Conservation (phyloP, 179 eudicot genomes). For the Beta lomatogona region DNA sequence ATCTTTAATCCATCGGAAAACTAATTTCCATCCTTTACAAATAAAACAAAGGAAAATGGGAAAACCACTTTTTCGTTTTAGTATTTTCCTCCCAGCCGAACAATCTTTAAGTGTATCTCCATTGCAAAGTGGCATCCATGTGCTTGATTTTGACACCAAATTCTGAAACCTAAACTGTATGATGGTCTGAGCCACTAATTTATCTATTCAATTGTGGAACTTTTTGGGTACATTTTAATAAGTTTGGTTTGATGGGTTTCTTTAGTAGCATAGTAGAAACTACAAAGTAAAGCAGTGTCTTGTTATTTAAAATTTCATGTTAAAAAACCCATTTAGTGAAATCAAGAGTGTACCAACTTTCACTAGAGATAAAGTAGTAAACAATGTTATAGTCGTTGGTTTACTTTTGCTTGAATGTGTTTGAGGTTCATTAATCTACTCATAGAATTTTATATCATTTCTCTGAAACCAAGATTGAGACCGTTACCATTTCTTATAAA, state of each 20-base stretch:
- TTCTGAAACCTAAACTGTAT: not conserved
- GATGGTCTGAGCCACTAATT: not conserved
- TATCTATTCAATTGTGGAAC: not conserved
- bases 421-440: conserved; percentile 10
- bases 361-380: conserved; percentile 22
- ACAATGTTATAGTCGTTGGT: not conserved
- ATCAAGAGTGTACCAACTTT: conserved; percentile 24
- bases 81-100: not conserved
- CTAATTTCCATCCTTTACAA: too few species aligned
- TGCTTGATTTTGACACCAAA: conserved; percentile 21
- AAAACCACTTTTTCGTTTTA: too few species aligned
- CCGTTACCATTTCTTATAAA: not conserved
- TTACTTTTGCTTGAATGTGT: conserved; percentile 15
- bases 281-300: conserved; percentile 26
- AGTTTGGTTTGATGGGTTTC: conserved; percentile 12
- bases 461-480: not conserved
- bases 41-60: too few species aligned
- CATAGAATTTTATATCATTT: not conserved
- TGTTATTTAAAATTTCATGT: conserved; percentile 18
- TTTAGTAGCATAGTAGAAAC: conserved; percentile 22
- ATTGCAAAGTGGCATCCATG: conserved; percentile 16
- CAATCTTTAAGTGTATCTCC: not conserved
- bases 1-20: too few species aligned
- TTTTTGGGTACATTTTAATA: not conserved
- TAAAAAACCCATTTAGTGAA: conserved; percentile 20